These are phyloP conservation scores for Paramyrothecium roridum DNA, from an alignment of 2,329 filamentous ascomycete species.

Conservation along the genomic window DNA sequence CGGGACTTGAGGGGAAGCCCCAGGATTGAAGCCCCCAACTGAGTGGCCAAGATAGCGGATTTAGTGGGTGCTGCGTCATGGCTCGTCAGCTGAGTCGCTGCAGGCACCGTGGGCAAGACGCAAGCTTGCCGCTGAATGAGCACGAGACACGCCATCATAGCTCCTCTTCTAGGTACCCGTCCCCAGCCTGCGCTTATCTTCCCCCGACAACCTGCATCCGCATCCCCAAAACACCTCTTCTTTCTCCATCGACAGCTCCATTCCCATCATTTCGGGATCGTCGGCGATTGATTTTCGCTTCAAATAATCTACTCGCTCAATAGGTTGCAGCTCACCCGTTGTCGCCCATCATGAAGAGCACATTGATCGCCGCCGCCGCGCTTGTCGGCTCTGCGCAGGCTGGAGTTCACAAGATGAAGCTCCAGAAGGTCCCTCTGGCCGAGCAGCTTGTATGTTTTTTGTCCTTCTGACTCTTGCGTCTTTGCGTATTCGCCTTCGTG, in stretches of 20 bases:
- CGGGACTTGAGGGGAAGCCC: not conserved
- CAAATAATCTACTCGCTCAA: slow-evolving; percentile 1
- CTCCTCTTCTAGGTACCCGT: slow-evolving; percentile 4
- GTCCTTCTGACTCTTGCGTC: not conserved
- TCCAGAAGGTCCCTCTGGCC: slow-evolving; percentile 90
- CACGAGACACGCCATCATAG: slow-evolving; percentile 6
- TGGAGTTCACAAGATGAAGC: slow-evolving; percentile 91
- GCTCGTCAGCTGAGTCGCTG: slow-evolving; percentile 2
- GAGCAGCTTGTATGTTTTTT: slow-evolving; percentile 78
- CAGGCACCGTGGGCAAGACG: not conserved
- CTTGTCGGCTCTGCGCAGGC: slow-evolving; percentile 81
- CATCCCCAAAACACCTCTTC: not conserved
- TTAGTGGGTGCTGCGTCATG: slow-evolving; percentile 1
- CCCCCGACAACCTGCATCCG: not conserved
- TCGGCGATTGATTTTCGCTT: not conserved
- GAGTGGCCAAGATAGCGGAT: not conserved
- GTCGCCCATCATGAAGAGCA: slow-evolving; percentile 74
- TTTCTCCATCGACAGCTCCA: not conserved
- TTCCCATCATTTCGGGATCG: not conserved
- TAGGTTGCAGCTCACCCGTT: slow-evolving; percentile 7
- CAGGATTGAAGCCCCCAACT: not conserved
- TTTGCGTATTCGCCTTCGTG: not conserved
- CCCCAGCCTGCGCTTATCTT: not conserved
- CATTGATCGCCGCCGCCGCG: slow-evolving; percentile 73
- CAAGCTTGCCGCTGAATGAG: not conserved